A percentile compares a stretch with the other conserved stretches of the same genome.
phyloP scores from a whole-genome alignment of 495 filamentous ascomycete species.

The Talaromyces thailandensis region DNA sequence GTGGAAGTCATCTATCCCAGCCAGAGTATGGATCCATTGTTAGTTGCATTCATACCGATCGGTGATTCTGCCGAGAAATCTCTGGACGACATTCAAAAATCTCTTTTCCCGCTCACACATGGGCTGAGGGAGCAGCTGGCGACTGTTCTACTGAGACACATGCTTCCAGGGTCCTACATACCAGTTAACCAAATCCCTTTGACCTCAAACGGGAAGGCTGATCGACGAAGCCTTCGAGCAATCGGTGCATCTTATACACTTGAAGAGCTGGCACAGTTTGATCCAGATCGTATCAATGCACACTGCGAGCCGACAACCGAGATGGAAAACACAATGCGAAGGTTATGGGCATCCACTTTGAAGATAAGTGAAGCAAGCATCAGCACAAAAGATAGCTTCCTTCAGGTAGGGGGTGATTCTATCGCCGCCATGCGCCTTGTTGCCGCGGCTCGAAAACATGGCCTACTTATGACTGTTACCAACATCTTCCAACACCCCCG shows the following conservation, averaged over 20 bases:
- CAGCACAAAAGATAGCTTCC: conserved; percentile 13
- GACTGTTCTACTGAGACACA: no score
- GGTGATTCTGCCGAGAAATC: neutral
- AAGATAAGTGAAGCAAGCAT: conserved; percentile 11
- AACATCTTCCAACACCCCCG: conserved; percentile 27
- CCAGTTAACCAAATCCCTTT: conserved; percentile 7
- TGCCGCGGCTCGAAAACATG: conserved; percentile 6
- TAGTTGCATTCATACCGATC: neutral
- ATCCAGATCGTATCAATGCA: neutral
- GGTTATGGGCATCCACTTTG: conserved; percentile 19
- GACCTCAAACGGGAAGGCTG: conserved; percentile 9
- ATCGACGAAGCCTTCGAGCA: conserved; percentile 8
- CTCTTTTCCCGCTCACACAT: neutral
- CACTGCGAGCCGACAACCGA: conserved; percentile 7
- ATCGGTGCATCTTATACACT: neutral
- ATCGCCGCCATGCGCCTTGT: conserved; percentile 16
- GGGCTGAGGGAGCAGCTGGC: neutral
- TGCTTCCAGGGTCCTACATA: conserved; percentile 7
- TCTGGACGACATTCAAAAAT: neutral
- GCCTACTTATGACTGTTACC: conserved; percentile 23
- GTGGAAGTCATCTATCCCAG: neutral
- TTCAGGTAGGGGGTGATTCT: conserved; percentile 17
- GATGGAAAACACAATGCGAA: conserved; percentile 17
- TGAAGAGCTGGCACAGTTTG: conserved; percentile 5
- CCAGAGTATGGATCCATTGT: neutral